A percentile compares a stretch with the other conserved stretches of the same genome.
phyloP scores from a whole-genome alignment of 1,284 basidiomycete genomes.

The Microstroma glucosiphilum region DNA sequence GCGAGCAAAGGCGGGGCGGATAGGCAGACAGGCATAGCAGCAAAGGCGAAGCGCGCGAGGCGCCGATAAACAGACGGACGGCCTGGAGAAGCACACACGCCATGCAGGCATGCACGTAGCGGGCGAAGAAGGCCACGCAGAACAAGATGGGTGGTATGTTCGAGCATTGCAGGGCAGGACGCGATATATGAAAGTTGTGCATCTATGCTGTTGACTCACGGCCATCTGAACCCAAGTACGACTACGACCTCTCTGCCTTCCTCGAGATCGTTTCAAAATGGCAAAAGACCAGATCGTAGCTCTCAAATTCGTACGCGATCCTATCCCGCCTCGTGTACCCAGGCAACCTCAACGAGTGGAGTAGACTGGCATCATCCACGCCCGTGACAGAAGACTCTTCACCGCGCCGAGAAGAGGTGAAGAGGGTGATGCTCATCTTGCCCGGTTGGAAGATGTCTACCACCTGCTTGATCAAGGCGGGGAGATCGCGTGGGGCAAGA shows the following conservation, averaged over 20 bases:
- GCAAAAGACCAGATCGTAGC: slow-evolving; percentile 77
- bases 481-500: slow-evolving; percentile 51
- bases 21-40: too few species aligned
- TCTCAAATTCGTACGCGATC: slow-evolving; percentile 95
- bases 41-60: too few species aligned
- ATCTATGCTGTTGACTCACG: too few species aligned
- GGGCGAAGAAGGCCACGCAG: too few species aligned
- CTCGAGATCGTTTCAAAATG: slow-evolving; percentile 24
- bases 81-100: too few species aligned
- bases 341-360: slow-evolving; percentile 32
- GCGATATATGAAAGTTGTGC: too few species aligned
- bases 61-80: too few species aligned
- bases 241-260: slow-evolving; percentile 4
- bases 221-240: too few species aligned
- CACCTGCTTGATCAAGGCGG: slow-evolving; percentile 75
- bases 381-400: slow-evolving; percentile 54
- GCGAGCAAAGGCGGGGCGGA: too few species aligned
- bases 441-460: slow-evolving; percentile 88
- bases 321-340: slow-evolving; percentile 72
- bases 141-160: too few species aligned
- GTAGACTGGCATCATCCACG: slow-evolving; percentile 40
- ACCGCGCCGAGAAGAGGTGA: slow-evolving; percentile 61
- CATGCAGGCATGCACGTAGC: too few species aligned
- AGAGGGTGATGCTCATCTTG: slow-evolving; percentile 79
- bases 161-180: too few species aligned